Percentiles rank a stretch among this genome's conserved stretches.
phyloP scores from a whole-genome alignment of 805 yeast species.

The Candida endomychidarum region DNA sequence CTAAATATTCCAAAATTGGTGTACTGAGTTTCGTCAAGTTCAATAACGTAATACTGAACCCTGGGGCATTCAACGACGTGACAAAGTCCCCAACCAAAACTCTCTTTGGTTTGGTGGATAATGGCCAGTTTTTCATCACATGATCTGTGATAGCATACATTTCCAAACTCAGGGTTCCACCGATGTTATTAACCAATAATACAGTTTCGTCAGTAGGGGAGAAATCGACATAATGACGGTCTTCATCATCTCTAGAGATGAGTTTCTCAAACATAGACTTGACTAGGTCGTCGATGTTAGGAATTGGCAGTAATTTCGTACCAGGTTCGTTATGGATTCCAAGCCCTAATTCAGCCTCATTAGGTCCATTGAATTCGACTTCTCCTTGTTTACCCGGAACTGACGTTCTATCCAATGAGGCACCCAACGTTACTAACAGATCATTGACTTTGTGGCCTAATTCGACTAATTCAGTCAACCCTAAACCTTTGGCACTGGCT shows the following conservation, averaged over 20 bases:
- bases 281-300: conserved; percentile 60
- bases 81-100: conserved; percentile 76
- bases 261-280: conserved; percentile 61
- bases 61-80: conserved; percentile 90
- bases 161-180: conserved; percentile 85
- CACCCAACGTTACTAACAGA: conserved; percentile 81
- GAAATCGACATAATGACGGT: conserved; percentile 80
- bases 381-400: conserved; percentile 71
- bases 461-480: conserved; percentile 51
- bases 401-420: conserved; percentile 83
- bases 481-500: conserved; percentile 37
- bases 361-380: conserved; percentile 47
- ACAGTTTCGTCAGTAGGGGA: conserved; percentile 62
- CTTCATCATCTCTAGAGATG: conserved; percentile 62
- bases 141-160: conserved; percentile 68
- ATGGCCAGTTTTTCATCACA: conserved; percentile 51
- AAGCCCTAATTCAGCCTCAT: conserved; percentile 87
- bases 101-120: conserved; percentile 63
- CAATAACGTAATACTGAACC: conserved; percentile 80
- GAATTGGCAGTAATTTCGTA: conserved; percentile 60
- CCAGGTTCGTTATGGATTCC: conserved; percentile 98
- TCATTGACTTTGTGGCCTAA: conserved; percentile 62
- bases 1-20: conserved; percentile 53
- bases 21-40: conserved; percentile 54
- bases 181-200: conserved; percentile 78